phyloP scores from a whole-genome alignment of 1,284 basidiomycete genomes.

The Wallemia mellicola region DNA sequence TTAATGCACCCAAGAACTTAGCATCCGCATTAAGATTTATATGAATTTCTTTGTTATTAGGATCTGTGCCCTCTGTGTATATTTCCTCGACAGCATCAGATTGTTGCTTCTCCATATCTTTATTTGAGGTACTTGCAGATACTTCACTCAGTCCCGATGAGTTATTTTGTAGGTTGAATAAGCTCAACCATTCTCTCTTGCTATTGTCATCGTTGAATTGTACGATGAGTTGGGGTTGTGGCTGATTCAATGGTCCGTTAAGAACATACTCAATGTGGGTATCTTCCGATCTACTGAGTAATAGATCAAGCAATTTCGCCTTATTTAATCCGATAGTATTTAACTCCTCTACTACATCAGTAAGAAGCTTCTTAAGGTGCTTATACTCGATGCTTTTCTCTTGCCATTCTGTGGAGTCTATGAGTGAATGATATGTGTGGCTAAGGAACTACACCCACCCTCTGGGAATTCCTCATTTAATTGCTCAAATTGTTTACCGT shows the following conservation, averaged over 20 bases:
- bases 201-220: background rate
- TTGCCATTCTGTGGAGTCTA: background rate
- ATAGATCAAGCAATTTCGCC: background rate
- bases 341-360: background rate
- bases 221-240: background rate
- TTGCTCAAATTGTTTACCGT: background rate
- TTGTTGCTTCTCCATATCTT: background rate
- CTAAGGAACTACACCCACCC: background rate
- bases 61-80: background rate
- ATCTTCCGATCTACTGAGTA: background rate
- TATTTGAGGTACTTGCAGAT: background rate
- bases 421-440: background rate
- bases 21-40: background rate
- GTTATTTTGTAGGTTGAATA: background rate
- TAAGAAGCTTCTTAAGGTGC: background rate
- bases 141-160: background rate
- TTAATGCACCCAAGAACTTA: conserved; percentile 46
- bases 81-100: background rate
- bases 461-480: background rate
- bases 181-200: background rate
- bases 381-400: background rate
- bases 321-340: background rate
- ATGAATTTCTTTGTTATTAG: background rate
- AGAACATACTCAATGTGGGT: background rate
- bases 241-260: background rate